phyloP scores from a whole-genome alignment of 176 grass and related monocot genomes.

The Tuctoria greenei region DNA sequence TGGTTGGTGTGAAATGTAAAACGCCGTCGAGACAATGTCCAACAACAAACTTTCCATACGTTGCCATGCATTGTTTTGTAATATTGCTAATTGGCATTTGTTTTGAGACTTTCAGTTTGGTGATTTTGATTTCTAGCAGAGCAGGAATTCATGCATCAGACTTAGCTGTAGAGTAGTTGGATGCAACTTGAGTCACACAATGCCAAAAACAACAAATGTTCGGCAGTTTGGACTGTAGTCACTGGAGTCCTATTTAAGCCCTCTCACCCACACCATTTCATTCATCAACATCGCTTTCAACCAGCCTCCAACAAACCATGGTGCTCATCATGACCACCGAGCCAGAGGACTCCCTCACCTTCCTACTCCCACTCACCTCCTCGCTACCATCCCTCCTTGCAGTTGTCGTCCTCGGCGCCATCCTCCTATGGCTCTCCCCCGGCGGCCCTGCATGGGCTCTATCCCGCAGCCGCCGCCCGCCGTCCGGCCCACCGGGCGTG shows the following conservation, averaged over 20 bases:
- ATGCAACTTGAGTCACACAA: too few relatives aligned
- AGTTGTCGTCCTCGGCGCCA: neutral
- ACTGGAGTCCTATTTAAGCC: neutral
- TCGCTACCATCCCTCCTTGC: neutral
- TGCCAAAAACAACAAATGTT: too few relatives aligned
- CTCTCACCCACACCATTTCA: neutral
- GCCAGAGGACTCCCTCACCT: neutral
- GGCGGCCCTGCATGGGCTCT: neutral
- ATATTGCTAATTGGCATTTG: neutral
- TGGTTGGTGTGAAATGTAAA: neutral
- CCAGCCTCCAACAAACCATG: neutral
- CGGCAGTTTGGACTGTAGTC: too few relatives aligned
- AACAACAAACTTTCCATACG: neutral
- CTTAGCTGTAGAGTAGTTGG: too few relatives aligned
- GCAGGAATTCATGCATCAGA: neutral
- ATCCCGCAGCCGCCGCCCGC: neutral
- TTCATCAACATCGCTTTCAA: neutral
- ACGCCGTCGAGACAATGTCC: neutral
- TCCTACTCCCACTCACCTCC: neutral
- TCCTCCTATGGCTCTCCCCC: neutral
- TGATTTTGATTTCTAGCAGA: neutral
- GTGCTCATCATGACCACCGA: neutral
- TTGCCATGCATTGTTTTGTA: neutral
- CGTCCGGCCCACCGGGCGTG: neutral
- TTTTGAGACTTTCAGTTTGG: neutral